Percentiles rank a stretch among this genome's conserved stretches.
phyloP scores from a whole-genome alignment of 192 early-diverging fungal species.

The Entophlyctis helioformis region DNA sequence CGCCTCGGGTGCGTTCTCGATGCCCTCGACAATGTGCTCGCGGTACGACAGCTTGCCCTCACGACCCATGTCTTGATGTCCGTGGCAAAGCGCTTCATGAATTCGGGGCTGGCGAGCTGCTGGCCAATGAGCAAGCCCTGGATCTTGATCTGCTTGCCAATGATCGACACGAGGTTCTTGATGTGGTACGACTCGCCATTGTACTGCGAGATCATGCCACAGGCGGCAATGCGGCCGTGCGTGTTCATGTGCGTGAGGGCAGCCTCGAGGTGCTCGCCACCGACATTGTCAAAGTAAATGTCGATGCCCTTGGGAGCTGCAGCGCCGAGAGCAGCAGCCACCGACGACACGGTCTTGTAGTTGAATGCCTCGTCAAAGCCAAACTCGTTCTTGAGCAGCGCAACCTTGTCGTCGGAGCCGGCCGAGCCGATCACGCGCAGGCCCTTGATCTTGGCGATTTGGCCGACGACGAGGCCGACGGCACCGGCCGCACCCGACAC shows the following conservation, averaged over 20 bases:
- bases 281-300: slow-evolving; percentile 79
- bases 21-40: slow-evolving; percentile 45
- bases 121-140: slow-evolving; percentile 54
- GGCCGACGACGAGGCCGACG: slow-evolving; percentile 59
- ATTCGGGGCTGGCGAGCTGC: slow-evolving; percentile 32
- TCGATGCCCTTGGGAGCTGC: slow-evolving; percentile 67
- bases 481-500: slow-evolving; percentile 72
- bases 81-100: slow-evolving; percentile 24
- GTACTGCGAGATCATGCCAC: slow-evolving; percentile 66
- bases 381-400: slow-evolving; percentile 45
- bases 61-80: slow-evolving; percentile 43
- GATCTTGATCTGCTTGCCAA: slow-evolving; percentile 43
- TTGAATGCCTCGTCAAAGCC: slow-evolving; percentile 83
- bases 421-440: slow-evolving; percentile 74
- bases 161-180: slow-evolving; percentile 43
- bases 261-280: slow-evolving; percentile 67
- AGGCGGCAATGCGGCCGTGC: slow-evolving; percentile 52
- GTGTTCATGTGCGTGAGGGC: slow-evolving; percentile 51
- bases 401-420: slow-evolving; percentile 74
- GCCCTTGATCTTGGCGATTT: slow-evolving; percentile 65
- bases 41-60: slow-evolving; percentile 51
- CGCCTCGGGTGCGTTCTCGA: slow-evolving; percentile 48
- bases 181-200: slow-evolving; percentile 38
- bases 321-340: slow-evolving; percentile 35
- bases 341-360: slow-evolving; percentile 67